A percentile compares a stretch with the other conserved stretches of the same genome.
These are phyloP conservation scores for Termitomyces sp. DNA, from an alignment of 1,284 basidiomycete species.

Conservation along the genomic window DNA sequence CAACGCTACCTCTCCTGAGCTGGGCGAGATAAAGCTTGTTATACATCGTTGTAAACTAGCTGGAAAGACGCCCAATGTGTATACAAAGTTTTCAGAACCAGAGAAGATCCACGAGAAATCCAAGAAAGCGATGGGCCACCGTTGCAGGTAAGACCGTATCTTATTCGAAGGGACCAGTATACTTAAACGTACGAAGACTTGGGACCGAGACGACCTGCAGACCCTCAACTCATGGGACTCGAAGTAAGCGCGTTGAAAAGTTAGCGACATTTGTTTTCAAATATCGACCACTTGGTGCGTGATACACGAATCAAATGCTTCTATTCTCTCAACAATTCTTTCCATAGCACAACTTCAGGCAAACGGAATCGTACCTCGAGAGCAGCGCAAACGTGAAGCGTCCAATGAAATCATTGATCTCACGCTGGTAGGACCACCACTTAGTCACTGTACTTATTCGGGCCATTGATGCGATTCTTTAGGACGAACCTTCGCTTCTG, in stretches of 20 bases:
- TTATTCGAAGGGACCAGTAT: not conserved
- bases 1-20: not conserved
- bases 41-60: not conserved
- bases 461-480: not conserved
- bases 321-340: not conserved
- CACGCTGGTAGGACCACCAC: not conserved
- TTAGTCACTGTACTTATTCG: not conserved
- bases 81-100: constrained; percentile 4
- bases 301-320: not conserved
- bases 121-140: constrained; percentile 34
- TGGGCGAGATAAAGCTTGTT: constrained; percentile 11
- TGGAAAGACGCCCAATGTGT: no score
- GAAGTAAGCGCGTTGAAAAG: not conserved
- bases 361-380: constrained; percentile 8
- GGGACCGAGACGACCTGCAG: constrained; percentile 8
- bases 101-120: constrained; percentile 32
- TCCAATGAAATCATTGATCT: not conserved
- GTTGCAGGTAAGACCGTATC: constrained; percentile 26
- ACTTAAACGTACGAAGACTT: constrained; percentile 6
- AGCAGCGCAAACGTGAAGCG: constrained; percentile 1
- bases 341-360: constrained; percentile 11
- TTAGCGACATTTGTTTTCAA: constrained; percentile 24
- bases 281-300: constrained; percentile 26
- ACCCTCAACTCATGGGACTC: no score
- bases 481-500: constrained; percentile 1